These are phyloP conservation scores for Flaveria bidentis DNA, from an alignment of 129 eudicot genomes.

Conservation along the genomic window DNA sequence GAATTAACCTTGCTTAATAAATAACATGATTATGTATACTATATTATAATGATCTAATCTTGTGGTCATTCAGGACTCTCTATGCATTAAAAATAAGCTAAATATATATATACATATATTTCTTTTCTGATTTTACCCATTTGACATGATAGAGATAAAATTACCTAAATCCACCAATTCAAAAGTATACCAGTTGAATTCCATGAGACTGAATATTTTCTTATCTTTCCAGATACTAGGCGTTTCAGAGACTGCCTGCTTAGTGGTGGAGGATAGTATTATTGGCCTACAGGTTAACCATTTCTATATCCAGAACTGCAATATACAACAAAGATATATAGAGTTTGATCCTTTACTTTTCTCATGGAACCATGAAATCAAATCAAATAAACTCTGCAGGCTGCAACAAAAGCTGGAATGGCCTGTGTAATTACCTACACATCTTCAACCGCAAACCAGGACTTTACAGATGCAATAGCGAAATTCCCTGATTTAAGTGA, in stretches of 20 bases:
- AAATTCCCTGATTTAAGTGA: conserved; percentile 74
- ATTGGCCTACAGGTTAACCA: conserved; percentile 89
- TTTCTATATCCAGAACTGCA: neutral
- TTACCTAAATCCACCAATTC: neutral
- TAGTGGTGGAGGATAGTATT: conserved; percentile 96
- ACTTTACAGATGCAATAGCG: conserved; percentile 81
- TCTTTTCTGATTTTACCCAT: neutral
- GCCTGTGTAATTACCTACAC: conserved; percentile 84
- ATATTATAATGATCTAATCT: neutral
- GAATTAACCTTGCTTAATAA: neutral
- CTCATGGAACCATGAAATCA: neutral
- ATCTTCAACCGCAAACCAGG: conserved; percentile 87
- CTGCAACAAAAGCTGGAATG: conserved; percentile 96
- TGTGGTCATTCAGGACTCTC: neutral
- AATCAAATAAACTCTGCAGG: conserved; percentile 49
- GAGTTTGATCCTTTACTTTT: neutral
- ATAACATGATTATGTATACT: neutral
- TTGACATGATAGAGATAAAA: neutral
- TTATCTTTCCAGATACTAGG: conserved; percentile 63
- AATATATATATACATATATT: neutral
- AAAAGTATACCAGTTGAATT: neutral
- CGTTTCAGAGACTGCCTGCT: conserved; percentile 64
- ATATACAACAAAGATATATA: neutral
- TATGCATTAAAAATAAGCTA: neutral
- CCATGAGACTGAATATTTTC: neutral